Evolutionary conservation across 805 yeast species (phyloP).

Genomic region (Kurtzmaniella cleridarum): DNA sequence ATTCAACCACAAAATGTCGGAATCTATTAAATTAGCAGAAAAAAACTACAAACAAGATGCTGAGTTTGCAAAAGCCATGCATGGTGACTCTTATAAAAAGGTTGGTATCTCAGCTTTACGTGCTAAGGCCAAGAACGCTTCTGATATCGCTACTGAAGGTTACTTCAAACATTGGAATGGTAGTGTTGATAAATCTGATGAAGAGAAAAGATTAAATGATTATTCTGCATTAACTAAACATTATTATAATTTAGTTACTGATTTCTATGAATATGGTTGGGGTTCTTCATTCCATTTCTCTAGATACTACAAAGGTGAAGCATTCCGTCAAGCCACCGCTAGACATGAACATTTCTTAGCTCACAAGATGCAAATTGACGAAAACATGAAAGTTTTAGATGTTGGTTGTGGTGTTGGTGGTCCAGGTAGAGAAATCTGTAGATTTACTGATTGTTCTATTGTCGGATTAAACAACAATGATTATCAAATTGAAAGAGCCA

Average conservation of each 20-base stretch:
- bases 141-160: constrained; percentile 77
- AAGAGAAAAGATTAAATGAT: constrained; percentile 70
- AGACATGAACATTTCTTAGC: constrained; percentile 97
- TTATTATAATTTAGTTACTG: constrained; percentile 95
- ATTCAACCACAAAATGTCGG: constrained; percentile 7
- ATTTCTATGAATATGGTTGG: constrained; percentile 99
- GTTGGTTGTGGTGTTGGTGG: constrained; percentile 99
- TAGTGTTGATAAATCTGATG: constrained; percentile 67
- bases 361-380: constrained; percentile 70
- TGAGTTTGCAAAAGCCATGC: constrained; percentile 78
- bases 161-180: constrained; percentile 98
- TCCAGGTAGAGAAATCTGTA: constrained; percentile 92
- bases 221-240: constrained; percentile 90
- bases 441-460: constrained; percentile 82
- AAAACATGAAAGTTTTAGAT: constrained; percentile 83
- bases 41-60: constrained; percentile 57
- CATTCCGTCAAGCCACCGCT: constrained; percentile 90
- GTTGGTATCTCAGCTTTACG: constrained; percentile 75
- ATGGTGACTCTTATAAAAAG: constrained; percentile 67
- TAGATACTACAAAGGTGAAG: constrained; percentile 88
- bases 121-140: constrained; percentile 69
- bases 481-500: constrained; percentile 91
- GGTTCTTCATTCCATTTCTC: constrained; percentile 98
- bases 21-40: constrained; percentile 26
- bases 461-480: constrained; percentile 96